Conservation (phyloP, 2,329 filamentous ascomycete genomes). For the Orbilia brochopaga region DNA sequence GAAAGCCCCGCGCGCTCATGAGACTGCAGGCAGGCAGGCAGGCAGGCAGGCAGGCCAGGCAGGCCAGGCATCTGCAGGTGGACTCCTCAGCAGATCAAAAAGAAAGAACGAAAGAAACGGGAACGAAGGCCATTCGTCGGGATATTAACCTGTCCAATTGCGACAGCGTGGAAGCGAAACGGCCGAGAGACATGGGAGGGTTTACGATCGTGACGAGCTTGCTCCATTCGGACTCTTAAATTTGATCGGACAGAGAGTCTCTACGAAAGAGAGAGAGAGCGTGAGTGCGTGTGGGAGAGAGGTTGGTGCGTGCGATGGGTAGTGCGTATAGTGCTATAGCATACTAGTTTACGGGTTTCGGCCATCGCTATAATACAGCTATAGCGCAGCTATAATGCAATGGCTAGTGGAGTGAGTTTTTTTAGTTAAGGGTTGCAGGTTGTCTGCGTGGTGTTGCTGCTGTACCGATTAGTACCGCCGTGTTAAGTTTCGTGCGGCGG, state of each 20-base stretch:
- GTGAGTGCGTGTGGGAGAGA: not conserved
- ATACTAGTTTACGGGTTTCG: no score
- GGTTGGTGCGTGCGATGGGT: conserved; percentile 34
- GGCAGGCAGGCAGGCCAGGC: no score
- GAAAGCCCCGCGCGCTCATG: conserved; percentile 15
- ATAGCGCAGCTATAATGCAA: no score
- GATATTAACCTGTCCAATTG: conserved; percentile 48
- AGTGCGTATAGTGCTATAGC: no score
- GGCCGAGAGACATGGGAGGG: conserved; percentile 31
- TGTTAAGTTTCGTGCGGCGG: conserved; percentile 17
- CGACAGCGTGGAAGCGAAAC: conserved; percentile 48
- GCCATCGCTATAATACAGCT: no score
- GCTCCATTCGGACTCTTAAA: conserved; percentile 17
- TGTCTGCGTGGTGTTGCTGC: not conserved
- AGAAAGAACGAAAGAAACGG: conserved; percentile 5
- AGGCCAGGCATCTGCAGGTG: conserved; percentile 12
- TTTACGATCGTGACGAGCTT: conserved; percentile 46
- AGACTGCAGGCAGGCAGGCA: not conserved
- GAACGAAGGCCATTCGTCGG: conserved; percentile 21
- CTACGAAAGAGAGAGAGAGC: not conserved
- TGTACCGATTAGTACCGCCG: not conserved
- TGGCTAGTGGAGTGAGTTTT: no score
- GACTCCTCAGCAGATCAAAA: conserved; percentile 23
- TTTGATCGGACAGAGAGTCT: conserved; percentile 12
- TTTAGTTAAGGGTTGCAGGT: not conserved